Base-by-base conservation (phyloP, 208 protist species). In the Crithidia bombi region DNA sequence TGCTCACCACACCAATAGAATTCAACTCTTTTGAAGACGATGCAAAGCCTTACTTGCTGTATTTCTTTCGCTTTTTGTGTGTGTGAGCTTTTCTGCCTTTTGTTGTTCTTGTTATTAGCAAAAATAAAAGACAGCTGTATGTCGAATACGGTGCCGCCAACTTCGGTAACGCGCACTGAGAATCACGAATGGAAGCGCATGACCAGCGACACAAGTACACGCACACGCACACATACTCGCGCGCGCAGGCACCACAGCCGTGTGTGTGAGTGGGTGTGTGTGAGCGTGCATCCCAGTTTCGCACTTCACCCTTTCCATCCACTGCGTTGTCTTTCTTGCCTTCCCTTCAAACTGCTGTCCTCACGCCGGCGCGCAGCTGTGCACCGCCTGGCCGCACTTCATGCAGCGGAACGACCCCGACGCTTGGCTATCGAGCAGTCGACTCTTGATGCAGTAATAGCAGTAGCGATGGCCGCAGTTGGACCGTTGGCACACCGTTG, bases 391-490 rank as follows among this genome's bases (percentile, higher is more conserved):
- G 4, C 86, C 88, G 47, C 92, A 97, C 36, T 71, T 75, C 25
- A 80, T 69, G 66, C 92, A 97, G 3, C 85, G 82, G 54, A 97
- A 97, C 5, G 92, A 93, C 17, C 85, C 86, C 0, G 76, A 65
- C 2, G 79, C 36, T 39, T 82, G 61, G 28, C 69, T 75, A 56
- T 94, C 86, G 25, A 87, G 56, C 21, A 96, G 75, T 2, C 92
- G 81, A 72, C 90, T 90, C 67, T 91, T 89, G 66, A 96, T 95
- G 69, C 93, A 97, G 84, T 97, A 96, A 65, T 97, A 96, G 78
- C 93, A 97, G 66, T 96, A 97, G 14, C 90, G 58, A 51, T 97
- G 93, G 0, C 90, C 90, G 80, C 93, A 97, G 76, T 93, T 93
- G 11, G 90, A 87, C 15, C 86, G 85, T 73, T 92, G 89, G 30